Base-by-base conservation (phyloP, 345 rosid species). In the Ceriops zippeliana region DNA sequence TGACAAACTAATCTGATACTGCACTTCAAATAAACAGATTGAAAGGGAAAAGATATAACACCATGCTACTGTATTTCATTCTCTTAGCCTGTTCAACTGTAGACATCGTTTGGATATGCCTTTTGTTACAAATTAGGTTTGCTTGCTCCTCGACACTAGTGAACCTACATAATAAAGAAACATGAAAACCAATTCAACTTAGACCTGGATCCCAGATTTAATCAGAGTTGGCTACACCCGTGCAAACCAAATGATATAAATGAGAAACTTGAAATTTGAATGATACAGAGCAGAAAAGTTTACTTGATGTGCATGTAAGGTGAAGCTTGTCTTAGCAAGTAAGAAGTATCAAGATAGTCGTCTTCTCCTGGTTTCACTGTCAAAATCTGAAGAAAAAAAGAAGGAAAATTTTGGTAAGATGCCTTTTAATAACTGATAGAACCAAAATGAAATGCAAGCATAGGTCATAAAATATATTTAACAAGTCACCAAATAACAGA, bases 251-350 rank as follows among this genome's bases (percentile, higher is more conserved):
- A 69, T 52, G 49, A 62, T 54, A 53, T 2, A 47, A 51, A 47
- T 32, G 21, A 22, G 56, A 62, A 37, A 63, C 21, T 62, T 74
- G 69, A 72, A 67, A 60, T 62, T 69, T 58, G 13, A 61, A 60
- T 35, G 65, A 49, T 46, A 65, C 26, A 10, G 22, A 37, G 57
- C 49, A 57, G 32, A 54, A 56, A 66, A 62, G 17, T 68, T 64
- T 83, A 90, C 98, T 89, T 84, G 79, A 93, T 93, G 73, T 86
- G 86, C 92, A 82, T 93, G 24, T 71, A 93, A 31, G 97, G 98
- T 22, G 97, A 88, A 58, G 96, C 96, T 73, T 93, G 97, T 84
- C 86, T 80, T 60, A 93, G 70, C 54, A 91, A 80, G 73, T 83
- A 83, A 22, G 88, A 79, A 11, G 93, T 77, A 77, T 91, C 97